Evolutionary conservation across 352 stramenopile species (phyloP).

Genomic region (Globisporangium splendens): DNA sequence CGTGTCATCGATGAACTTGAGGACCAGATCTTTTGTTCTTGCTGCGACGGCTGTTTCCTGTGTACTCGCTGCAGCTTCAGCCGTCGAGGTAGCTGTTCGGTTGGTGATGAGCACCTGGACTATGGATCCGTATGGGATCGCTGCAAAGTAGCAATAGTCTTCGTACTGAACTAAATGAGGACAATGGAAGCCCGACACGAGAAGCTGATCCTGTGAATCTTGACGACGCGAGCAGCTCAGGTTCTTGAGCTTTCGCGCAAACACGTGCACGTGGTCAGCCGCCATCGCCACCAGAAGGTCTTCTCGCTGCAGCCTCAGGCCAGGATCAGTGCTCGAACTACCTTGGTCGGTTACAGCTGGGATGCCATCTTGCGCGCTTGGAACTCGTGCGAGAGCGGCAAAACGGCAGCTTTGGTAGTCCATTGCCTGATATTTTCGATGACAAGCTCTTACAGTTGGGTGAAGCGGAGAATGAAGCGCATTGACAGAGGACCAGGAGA

Average conservation of each 20-base stretch:
- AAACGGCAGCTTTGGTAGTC: neutral
- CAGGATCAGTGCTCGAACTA: neutral
- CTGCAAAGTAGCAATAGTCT: constrained; percentile 25
- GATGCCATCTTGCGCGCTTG: neutral
- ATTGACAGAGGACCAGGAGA: too few species aligned
- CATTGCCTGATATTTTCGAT: too few species aligned
- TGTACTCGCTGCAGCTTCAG: too few species aligned
- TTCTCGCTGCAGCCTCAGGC: neutral
- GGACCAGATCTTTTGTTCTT: constrained; percentile 34
- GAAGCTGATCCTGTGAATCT: constrained; percentile 20
- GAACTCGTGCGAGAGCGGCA: neutral
- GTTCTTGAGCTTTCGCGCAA: constrained; percentile 4
- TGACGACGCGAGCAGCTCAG: constrained; percentile 19
- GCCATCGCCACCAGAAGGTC: constrained; percentile 16
- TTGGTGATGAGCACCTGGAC: constrained; percentile 41
- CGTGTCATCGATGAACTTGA: constrained; percentile 19
- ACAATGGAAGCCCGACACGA: constrained; percentile 32
- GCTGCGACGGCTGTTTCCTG: constrained; percentile 19
- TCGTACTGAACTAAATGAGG: constrained; percentile 31
- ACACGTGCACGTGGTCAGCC: constrained; percentile 7
- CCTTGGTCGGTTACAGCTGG: neutral
- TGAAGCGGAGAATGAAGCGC: too few species aligned
- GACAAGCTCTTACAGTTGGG: too few species aligned
- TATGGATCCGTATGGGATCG: constrained; percentile 25
- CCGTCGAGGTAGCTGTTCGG: constrained; percentile 15